A percentile compares a stretch with the other conserved stretches of the same genome.
These are phyloP conservation scores for Pichia kluyveri DNA, from an alignment of 805 yeast species.

Conservation along the genomic window DNA sequence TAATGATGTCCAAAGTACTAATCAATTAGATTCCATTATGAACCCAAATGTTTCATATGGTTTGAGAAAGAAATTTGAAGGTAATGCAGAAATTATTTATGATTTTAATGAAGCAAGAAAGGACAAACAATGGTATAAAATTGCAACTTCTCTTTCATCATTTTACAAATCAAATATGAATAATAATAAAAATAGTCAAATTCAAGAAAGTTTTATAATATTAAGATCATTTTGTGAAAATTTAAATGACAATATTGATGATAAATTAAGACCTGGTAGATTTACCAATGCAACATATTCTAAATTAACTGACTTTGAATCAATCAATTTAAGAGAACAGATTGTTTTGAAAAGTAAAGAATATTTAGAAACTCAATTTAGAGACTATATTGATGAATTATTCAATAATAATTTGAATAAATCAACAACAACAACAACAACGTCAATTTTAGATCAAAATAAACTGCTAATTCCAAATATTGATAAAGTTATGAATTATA, in stretches of 20 bases:
- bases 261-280: slow-evolving; percentile 23
- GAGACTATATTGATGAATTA: slow-evolving; percentile 59
- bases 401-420: slow-evolving; percentile 32
- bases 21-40: slow-evolving; percentile 12
- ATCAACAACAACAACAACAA: neutral
- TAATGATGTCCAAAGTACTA: slow-evolving; percentile 20
- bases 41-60: slow-evolving; percentile 32
- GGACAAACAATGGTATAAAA: slow-evolving; percentile 39
- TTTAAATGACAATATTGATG: slow-evolving; percentile 27
- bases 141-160: slow-evolving; percentile 52
- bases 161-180: slow-evolving; percentile 51
- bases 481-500: slow-evolving; percentile 60
- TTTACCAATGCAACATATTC: slow-evolving; percentile 25
- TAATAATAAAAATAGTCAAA: slow-evolving; percentile 51
- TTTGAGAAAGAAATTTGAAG: slow-evolving; percentile 50
- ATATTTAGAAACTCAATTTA: slow-evolving; percentile 70
- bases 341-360: slow-evolving; percentile 47
- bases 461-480: slow-evolving; percentile 37
- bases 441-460: neutral
- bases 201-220: slow-evolving; percentile 68
- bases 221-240: slow-evolving; percentile 38
- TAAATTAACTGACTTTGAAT: slow-evolving; percentile 23
- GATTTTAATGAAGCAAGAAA: slow-evolving; percentile 65
- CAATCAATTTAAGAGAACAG: slow-evolving; percentile 30
- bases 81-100: slow-evolving; percentile 63